Evolutionary conservation across 768 basidiomycete genomes (phyloP).

Genomic region (Baorangia bicolor): DNA sequence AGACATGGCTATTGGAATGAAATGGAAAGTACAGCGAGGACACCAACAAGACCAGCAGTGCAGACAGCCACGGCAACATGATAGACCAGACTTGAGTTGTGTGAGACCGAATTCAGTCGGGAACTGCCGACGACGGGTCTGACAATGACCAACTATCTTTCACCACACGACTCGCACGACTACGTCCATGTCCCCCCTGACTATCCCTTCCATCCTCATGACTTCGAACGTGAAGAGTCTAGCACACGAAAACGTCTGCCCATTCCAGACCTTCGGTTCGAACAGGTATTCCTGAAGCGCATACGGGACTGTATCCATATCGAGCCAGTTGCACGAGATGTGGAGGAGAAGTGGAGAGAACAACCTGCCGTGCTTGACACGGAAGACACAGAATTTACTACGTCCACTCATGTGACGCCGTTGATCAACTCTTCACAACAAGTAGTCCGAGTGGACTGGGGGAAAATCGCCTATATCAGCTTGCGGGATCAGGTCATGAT

Average conservation of each 20-base stretch:
- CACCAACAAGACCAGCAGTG: slow-evolving; percentile 12
- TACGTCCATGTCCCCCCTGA: slow-evolving; percentile 19
- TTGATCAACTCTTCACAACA: slow-evolving; percentile 31
- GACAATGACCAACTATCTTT: slow-evolving; percentile 21
- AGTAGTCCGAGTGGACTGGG: slow-evolving; percentile 54
- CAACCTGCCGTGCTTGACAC: slow-evolving; percentile 8
- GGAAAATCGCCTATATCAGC: slow-evolving; percentile 59
- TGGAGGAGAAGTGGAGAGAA: slow-evolving; percentile 35
- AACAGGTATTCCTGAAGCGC: slow-evolving; percentile 65
- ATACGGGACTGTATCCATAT: slow-evolving; percentile 53
- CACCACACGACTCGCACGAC: slow-evolving; percentile 14
- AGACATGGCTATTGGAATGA: slow-evolving; percentile 22
- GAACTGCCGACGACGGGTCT: slow-evolving; percentile 17
- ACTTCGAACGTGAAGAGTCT: slow-evolving; percentile 14
- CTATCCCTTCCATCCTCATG: slow-evolving; percentile 13
- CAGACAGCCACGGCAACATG: slow-evolving; percentile 20
- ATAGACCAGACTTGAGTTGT: background rate
- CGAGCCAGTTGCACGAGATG: slow-evolving; percentile 18
- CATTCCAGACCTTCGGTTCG: slow-evolving; percentile 77
- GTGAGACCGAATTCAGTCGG: slow-evolving; percentile 11
- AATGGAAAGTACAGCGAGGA: slow-evolving; percentile 29
- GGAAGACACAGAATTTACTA: slow-evolving; percentile 20
- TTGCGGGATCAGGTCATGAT: slow-evolving; percentile 66
- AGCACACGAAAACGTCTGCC: slow-evolving; percentile 43
- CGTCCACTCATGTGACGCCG: slow-evolving; percentile 30